phyloP scores from a whole-genome alignment of 2,329 filamentous ascomycete species.

The Arthrobotrys entomopaga region DNA sequence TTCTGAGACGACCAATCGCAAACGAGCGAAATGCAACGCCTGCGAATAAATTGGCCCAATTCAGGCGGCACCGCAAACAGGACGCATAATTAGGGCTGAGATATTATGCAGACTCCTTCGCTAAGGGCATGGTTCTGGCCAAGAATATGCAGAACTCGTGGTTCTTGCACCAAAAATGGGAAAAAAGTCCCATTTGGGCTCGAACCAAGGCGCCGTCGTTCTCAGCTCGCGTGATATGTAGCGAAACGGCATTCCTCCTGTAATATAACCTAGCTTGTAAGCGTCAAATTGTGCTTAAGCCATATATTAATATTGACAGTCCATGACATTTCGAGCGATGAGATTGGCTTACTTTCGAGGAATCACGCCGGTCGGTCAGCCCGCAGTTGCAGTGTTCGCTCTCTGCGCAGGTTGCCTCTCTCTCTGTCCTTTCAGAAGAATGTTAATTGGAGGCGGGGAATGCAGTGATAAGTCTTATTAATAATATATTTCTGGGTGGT shows the following conservation, averaged over 20 bases:
- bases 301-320: background rate
- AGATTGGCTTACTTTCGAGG: background rate
- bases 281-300: background rate
- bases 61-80: too few relatives aligned
- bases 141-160: too few relatives aligned
- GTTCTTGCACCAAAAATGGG: too few relatives aligned
- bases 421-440: background rate
- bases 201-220: too few relatives aligned
- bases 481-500: too few relatives aligned
- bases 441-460: conserved; percentile 4
- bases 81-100: background rate
- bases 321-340: background rate
- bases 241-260: background rate
- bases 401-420: background rate
- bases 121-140: too few relatives aligned
- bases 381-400: conserved; percentile 30
- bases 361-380: conserved; percentile 16
- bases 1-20: too few relatives aligned
- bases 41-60: too few relatives aligned
- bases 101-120: background rate
- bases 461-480: background rate
- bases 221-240: too few relatives aligned
- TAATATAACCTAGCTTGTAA: background rate
- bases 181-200: too few relatives aligned
- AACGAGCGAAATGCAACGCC: too few relatives aligned